These are phyloP conservation scores for Lobosporangium transversale DNA, from an alignment of 192 early-diverging fungal genomes.

Conservation along the genomic window DNA sequence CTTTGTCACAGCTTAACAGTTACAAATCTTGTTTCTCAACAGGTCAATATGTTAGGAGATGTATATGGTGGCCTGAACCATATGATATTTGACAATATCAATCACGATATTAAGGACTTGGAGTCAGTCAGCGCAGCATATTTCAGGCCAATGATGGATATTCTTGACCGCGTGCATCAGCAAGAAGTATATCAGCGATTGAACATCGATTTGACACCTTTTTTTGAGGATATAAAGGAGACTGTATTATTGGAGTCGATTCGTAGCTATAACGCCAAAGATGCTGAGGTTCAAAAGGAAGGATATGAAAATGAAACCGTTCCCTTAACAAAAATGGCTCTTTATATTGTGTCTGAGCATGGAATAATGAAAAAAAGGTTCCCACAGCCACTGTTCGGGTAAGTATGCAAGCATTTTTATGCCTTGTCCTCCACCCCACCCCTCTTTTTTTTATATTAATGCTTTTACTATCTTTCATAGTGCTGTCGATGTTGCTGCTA, in stretches of 20 bases:
- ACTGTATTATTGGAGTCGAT: conserved; percentile 32
- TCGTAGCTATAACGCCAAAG: conserved; percentile 34
- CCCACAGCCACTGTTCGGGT: conserved; percentile 45
- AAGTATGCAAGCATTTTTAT: conserved; percentile 3
- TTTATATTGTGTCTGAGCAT: conserved; percentile 48
- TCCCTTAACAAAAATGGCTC: conserved; percentile 37
- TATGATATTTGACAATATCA: conserved; percentile 53
- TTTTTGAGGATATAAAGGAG: conserved; percentile 50
- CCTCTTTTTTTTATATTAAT: no score
- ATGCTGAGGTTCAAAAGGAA: conserved; percentile 41
- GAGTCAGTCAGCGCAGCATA: conserved; percentile 29
- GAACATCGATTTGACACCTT: conserved; percentile 43
- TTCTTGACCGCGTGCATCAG: conserved; percentile 45
- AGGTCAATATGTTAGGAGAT: conserved; percentile 58
- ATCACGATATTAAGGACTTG: conserved; percentile 47
- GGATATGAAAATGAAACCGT: conserved; percentile 50
- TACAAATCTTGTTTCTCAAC: no score
- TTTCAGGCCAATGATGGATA: conserved; percentile 38
- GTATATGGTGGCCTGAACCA: conserved; percentile 59
- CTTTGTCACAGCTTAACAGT: no score
- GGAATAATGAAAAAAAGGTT: conserved; percentile 43
- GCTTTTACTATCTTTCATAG: no score
- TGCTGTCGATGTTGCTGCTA: conserved; percentile 48
- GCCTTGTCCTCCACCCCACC: no score
- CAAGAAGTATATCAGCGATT: conserved; percentile 43